Conservation (phyloP, 1,284 basidiomycete species). For the Cutaneotrichosporon dermatis region DNA sequence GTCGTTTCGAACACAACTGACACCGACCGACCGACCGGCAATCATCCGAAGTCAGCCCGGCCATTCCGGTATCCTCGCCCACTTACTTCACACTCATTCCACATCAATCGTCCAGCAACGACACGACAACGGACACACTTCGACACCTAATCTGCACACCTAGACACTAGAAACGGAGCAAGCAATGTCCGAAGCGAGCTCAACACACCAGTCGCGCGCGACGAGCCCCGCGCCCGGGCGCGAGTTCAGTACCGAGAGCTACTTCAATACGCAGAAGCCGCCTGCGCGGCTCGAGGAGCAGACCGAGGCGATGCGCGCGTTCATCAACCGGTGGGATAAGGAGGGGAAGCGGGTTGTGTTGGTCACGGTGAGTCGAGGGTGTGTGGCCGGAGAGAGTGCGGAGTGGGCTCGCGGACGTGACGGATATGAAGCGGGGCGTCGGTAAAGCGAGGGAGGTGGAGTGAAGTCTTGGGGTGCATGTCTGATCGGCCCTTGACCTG, state of each 20-base stretch:
- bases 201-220: neutral
- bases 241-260: conserved; percentile 72
- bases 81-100: neutral
- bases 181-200: conserved; percentile 4
- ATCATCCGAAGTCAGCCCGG: too few species aligned
- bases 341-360: conserved; percentile 75
- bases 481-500: too few species aligned
- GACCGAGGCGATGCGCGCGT: conserved; percentile 60
- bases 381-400: neutral
- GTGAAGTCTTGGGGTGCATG: too few species aligned
- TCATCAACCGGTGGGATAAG: conserved; percentile 64
- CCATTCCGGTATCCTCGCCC: too few species aligned
- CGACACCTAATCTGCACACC: too few species aligned
- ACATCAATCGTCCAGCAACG: neutral
- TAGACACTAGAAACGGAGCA: too few species aligned
- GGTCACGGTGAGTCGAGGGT: conserved; percentile 68
- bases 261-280: conserved; percentile 76
- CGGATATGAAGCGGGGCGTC: neutral
- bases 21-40: too few species aligned
- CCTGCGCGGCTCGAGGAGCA: conserved; percentile 66
- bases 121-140: too few species aligned
- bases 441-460: too few species aligned
- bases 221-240: conserved; percentile 2
- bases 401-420: neutral
- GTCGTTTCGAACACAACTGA: too few species aligned